phyloP scores from a whole-genome alignment of 1,284 basidiomycete species.

The Ustilago hordei region DNA sequence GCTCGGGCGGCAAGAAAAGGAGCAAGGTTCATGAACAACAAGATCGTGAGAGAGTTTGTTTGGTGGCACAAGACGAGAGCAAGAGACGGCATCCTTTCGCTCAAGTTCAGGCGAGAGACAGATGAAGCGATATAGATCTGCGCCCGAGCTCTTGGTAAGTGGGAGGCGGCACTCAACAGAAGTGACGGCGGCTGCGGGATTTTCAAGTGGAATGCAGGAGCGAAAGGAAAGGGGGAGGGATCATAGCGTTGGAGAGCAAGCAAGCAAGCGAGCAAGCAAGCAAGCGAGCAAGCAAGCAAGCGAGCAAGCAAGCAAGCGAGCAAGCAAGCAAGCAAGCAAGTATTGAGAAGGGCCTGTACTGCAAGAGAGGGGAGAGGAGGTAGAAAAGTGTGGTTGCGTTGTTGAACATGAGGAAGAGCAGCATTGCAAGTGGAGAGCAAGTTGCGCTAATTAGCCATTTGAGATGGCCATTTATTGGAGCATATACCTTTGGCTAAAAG shows the following conservation, averaged over 20 bases:
- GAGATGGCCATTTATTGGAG: not conserved
- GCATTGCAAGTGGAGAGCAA: not conserved
- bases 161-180: too few species aligned
- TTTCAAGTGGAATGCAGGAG: too few species aligned
- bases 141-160: too few species aligned
- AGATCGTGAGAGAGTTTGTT: not conserved
- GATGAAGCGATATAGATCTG: not conserved
- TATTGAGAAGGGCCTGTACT: not conserved
- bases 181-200: too few species aligned
- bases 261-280: too few species aligned
- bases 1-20: not conserved
- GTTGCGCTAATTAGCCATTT: too few species aligned
- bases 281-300: too few species aligned
- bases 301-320: too few species aligned
- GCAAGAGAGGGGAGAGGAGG: not conserved
- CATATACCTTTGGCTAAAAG: not conserved
- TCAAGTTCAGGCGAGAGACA: not conserved
- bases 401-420: slow-evolving; percentile 1
- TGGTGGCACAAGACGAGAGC: not conserved
- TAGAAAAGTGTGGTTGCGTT: not conserved
- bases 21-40: slow-evolving; percentile 3
- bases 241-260: too few species aligned
- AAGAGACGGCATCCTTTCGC: not conserved
- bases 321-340: too few species aligned
- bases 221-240: too few species aligned